A percentile compares a stretch with the other conserved stretches of the same genome.
Evolutionary conservation across 345 rosid genomes (phyloP).

Genomic region (Lepidium sativum): DNA sequence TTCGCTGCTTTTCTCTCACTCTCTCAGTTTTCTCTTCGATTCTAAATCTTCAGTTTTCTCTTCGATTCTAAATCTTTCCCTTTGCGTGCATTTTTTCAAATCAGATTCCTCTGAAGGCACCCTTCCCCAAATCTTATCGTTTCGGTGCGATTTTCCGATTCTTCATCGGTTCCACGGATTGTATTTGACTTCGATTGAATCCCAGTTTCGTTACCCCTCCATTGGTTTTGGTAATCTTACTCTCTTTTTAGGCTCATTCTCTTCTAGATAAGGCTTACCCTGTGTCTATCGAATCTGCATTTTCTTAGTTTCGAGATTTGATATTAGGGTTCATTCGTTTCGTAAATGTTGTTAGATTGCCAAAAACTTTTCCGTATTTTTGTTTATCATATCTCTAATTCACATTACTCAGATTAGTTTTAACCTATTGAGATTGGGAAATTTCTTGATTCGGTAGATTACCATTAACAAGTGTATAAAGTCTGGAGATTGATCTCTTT

Average conservation of each 20-base stretch:
- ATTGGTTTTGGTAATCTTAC: neutral
- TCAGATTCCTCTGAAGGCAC: conserved; percentile 7
- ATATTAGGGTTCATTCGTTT: conserved; percentile 22
- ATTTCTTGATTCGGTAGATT: neutral
- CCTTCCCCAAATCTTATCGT: neutral
- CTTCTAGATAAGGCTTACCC: neutral
- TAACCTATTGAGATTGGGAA: neutral
- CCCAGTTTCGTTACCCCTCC: neutral
- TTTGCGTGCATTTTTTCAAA: conserved; percentile 16
- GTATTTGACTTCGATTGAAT: conserved; percentile 19
- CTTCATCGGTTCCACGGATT: neutral
- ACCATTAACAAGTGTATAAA: neutral
- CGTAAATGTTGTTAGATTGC: neutral
- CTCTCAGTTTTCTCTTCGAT: too few relatives aligned
- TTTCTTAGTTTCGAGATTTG: neutral
- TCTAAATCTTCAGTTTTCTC: too few relatives aligned
- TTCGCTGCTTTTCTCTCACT: conserved; percentile 3
- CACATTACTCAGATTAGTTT: neutral
- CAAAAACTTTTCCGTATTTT: neutral
- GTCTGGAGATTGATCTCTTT: neutral
- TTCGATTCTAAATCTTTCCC: conserved; percentile 5
- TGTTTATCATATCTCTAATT: neutral
- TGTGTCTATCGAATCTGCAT: conserved; percentile 16
- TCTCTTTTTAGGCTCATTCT: neutral
- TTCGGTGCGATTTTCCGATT: neutral